Conservation (phyloP, 345 rosid species). For the Salix purpurea region DNA sequence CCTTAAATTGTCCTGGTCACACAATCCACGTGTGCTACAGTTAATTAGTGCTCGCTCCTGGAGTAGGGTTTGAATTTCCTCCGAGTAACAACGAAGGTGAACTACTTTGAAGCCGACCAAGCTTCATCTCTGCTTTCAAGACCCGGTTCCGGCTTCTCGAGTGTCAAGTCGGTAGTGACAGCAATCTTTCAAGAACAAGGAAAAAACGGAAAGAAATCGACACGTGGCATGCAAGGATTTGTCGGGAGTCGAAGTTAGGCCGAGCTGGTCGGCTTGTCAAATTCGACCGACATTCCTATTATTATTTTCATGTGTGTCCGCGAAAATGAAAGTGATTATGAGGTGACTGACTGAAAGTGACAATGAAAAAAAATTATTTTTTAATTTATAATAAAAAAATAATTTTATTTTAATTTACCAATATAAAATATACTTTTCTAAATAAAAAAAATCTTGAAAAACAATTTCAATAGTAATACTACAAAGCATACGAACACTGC, state of each 20-base stretch:
- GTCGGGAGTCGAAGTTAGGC: neutral
- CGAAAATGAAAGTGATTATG: neutral
- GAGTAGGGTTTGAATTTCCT: neutral
- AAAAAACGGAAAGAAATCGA: neutral
- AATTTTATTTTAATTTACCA: too few species aligned
- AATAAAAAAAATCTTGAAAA: too few species aligned
- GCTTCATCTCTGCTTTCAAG: too few species aligned
- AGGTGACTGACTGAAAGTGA: too few species aligned
- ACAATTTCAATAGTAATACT: too few species aligned
- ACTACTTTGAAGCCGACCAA: neutral
- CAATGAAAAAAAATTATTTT: too few species aligned
- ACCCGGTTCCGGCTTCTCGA: neutral
- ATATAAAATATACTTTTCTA: too few species aligned
- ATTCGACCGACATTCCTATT: neutral
- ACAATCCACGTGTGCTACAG: neutral
- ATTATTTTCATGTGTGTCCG: neutral
- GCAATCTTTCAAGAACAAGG: neutral
- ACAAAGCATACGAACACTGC: neutral
- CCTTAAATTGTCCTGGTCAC: neutral
- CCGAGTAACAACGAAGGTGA: neutral
- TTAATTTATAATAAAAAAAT: too few species aligned
- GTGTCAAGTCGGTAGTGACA: neutral
- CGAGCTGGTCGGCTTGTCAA: neutral
- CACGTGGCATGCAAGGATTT: neutral
- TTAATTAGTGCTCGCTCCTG: neutral